Evolutionary conservation across 306 rosid genomes (phyloP).

Genomic region (Pyrus pyrifolia): DNA sequence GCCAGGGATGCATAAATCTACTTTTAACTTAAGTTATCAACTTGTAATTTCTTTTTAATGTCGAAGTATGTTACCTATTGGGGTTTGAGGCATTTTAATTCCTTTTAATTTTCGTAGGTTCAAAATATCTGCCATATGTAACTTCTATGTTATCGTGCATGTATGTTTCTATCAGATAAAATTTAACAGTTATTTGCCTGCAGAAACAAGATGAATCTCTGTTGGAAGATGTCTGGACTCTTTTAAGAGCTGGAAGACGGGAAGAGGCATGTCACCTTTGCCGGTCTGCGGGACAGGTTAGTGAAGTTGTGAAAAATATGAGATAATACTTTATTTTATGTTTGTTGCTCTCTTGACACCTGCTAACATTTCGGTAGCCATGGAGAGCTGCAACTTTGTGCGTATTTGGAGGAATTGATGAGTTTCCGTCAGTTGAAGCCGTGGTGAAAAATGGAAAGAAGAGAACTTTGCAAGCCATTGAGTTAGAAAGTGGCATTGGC

Average conservation of each 20-base stretch:
- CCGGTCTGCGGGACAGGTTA: slow-evolving; percentile 94
- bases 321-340: slow-evolving; percentile 10
- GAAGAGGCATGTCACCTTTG: slow-evolving; percentile 92
- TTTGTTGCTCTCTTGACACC: slow-evolving; percentile 19
- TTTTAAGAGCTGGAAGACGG: slow-evolving; percentile 90
- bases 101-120: not conserved
- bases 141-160: not conserved
- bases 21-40: not conserved
- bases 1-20: not conserved
- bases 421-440: slow-evolving; percentile 81
- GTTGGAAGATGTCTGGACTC: slow-evolving; percentile 93
- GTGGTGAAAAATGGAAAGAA: slow-evolving; percentile 66
- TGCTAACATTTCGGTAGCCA: slow-evolving; percentile 47
- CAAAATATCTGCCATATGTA: not conserved
- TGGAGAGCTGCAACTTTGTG: slow-evolving; percentile 95
- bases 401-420: slow-evolving; percentile 77
- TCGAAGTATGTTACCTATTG: not conserved
- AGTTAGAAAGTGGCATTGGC: slow-evolving; percentile 88
- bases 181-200: slow-evolving; percentile 8
- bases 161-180: not conserved
- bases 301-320: slow-evolving; percentile 15
- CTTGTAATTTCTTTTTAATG: not conserved
- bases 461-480: slow-evolving; percentile 91
- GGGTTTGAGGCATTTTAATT: not conserved
- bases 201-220: slow-evolving; percentile 99